Percentiles rank a stretch among this genome's conserved stretches.
Conservation (phyloP, 108 stramenopile species). For the Nitzschia sp. region DNA sequence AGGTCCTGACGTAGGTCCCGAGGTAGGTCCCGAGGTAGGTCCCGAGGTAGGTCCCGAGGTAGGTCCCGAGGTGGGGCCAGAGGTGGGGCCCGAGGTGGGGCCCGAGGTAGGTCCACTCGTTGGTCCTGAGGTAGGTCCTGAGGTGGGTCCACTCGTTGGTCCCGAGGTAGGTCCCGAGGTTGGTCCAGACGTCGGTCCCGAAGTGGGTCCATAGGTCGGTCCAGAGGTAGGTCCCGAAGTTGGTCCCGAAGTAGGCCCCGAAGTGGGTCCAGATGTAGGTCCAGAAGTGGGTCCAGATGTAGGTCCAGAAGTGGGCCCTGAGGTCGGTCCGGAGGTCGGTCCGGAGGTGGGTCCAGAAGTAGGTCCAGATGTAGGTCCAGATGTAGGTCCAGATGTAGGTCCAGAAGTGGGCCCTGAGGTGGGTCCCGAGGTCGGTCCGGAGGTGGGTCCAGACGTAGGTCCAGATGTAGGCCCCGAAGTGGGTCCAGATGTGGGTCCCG, state of each 20-base stretch:
- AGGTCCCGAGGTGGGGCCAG: constrained; percentile 7
- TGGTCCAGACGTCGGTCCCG: constrained; percentile 12
- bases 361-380: constrained; percentile 20
- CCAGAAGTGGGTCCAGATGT: constrained; percentile 4
- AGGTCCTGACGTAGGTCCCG: background rate
- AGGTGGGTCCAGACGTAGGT: constrained; percentile 22
- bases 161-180: background rate
- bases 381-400: constrained; percentile 2
- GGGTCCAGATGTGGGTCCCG: constrained; percentile 12
- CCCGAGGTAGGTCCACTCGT: constrained; percentile 2
- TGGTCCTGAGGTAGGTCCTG: constrained; percentile 6
- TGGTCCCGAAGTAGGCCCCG: constrained; percentile 4
- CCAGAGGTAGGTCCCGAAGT: background rate
- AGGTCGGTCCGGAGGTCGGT: constrained; percentile 1
- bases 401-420: background rate
- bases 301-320: constrained; percentile 1
- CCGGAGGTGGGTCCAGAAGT: constrained; percentile 13
- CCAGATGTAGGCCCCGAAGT: constrained; percentile 25
- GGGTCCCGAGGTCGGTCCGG: constrained; percentile 1
- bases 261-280: background rate
- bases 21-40: background rate
- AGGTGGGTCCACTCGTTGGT: constrained; percentile 20
- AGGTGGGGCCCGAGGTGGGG: constrained; percentile 1
- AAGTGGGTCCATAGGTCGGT: constrained; percentile 15
- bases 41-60: background rate